phyloP scores from a whole-genome alignment of 2,329 filamentous ascomycete species.

The Talaromyces marneffei region DNA sequence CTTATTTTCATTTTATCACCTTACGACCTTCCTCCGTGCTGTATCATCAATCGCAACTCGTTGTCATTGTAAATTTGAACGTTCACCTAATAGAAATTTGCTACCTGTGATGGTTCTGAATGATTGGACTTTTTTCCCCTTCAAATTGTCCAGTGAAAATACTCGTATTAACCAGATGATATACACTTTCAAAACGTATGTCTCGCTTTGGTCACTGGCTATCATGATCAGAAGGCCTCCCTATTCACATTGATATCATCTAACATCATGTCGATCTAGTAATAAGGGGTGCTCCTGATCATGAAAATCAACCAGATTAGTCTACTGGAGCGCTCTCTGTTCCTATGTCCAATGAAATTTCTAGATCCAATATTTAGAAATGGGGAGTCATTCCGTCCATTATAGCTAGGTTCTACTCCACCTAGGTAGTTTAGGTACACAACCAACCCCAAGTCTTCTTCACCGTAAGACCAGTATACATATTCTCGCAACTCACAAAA shows the following conservation, averaged over 20 bases:
- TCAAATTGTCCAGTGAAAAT: not conserved
- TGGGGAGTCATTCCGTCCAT: not conserved
- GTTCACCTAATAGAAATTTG: constrained; percentile 5
- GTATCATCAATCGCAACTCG: not conserved
- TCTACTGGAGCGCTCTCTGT: no score
- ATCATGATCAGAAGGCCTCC: not conserved
- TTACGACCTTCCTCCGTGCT: not conserved
- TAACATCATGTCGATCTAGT: no score
- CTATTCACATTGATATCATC: no score
- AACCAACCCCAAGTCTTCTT: not conserved
- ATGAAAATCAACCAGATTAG: no score
- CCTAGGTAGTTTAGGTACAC: not conserved
- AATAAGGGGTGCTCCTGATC: no score
- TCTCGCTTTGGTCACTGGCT: no score
- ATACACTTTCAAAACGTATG: not conserved
- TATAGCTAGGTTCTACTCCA: not conserved
- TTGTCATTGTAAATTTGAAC: constrained; percentile 2
- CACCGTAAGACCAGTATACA: not conserved
- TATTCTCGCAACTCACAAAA: not conserved
- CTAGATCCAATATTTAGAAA: not conserved
- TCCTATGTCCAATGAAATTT: not conserved
- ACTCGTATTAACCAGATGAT: not conserved
- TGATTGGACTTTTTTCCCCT: not conserved
- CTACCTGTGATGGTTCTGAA: not conserved
- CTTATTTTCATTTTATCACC: not conserved